phyloP scores from a whole-genome alignment of 129 eudicot genomes.

The Helichrysum umbraculigerum region DNA sequence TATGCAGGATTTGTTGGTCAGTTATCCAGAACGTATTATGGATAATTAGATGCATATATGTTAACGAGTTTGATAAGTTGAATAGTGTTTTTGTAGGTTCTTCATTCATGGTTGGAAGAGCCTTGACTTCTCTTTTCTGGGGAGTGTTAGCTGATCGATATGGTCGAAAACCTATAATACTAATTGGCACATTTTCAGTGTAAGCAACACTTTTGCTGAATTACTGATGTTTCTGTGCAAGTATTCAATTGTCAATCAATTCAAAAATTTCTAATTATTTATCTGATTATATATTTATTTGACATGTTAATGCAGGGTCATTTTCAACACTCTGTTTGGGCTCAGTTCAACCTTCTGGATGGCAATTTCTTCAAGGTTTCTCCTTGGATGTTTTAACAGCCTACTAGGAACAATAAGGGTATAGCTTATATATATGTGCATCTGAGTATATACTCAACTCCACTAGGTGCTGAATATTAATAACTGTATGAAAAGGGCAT shows the following conservation, averaged over 20 bases:
- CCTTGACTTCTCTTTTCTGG: conserved; percentile 33
- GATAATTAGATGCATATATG: neutral
- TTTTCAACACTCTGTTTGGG: conserved; percentile 36
- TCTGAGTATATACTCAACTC: neutral
- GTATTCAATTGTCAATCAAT: neutral
- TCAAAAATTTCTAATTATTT: neutral
- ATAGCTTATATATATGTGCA: neutral
- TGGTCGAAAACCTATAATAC: conserved; percentile 32
- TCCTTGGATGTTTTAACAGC: conserved; percentile 33
- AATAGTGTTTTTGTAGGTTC: conserved; percentile 28
- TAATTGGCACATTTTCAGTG: conserved; percentile 36
- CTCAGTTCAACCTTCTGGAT: conserved; percentile 33
- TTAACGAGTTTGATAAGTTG: neutral
- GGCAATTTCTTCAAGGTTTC: conserved; percentile 25
- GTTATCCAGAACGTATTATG: neutral
- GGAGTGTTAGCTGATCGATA: conserved; percentile 37
- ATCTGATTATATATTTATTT: no score
- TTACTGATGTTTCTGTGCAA: neutral
- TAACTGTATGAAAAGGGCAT: neutral
- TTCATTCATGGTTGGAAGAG: conserved; percentile 38
- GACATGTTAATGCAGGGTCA: conserved; percentile 23
- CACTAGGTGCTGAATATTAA: neutral
- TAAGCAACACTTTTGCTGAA: conserved; percentile 5
- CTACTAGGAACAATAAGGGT: conserved; percentile 34
- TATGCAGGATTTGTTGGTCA: conserved; percentile 32